Evolutionary conservation across 352 stramenopile species (phyloP).

Genomic region (Chrysophaeum taylorii): DNA sequence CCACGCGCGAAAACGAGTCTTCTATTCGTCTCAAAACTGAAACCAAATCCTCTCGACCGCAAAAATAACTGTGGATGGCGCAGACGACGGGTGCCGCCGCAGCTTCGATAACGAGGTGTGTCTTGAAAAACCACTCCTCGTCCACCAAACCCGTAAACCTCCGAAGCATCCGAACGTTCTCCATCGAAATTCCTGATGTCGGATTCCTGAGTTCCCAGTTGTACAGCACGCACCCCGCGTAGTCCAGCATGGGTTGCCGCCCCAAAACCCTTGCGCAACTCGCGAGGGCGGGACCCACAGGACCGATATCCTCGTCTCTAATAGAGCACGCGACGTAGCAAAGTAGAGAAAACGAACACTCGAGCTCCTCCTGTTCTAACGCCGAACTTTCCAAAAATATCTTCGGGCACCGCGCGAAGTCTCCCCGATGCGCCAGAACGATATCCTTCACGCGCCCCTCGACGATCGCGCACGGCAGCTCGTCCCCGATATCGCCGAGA

Average conservation of each 20-base stretch:
- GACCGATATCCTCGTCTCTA: neutral
- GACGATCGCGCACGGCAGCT: neutral
- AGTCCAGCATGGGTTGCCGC: conserved; percentile 23
- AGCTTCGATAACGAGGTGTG: conserved; percentile 23
- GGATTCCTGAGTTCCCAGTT: conserved; percentile 22
- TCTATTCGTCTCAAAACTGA: conserved; percentile 2
- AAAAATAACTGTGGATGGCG: too few species aligned
- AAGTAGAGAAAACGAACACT: neutral
- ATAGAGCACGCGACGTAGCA: neutral
- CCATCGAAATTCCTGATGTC: neutral
- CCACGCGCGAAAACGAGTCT: neutral
- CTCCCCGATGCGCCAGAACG: neutral
- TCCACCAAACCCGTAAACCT: conserved; percentile 20
- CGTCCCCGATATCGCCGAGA: neutral
- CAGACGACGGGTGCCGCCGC: conserved; percentile 4
- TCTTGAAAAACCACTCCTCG: conserved; percentile 30
- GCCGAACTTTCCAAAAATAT: neutral
- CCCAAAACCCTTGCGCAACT: neutral
- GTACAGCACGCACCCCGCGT: conserved; percentile 20
- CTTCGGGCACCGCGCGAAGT: neutral
- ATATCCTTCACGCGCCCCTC: neutral
- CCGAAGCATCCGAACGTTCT: conserved; percentile 20
- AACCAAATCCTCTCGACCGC: neutral
- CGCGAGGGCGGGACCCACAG: neutral
- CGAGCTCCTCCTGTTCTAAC: conserved; percentile 3